Base-by-base conservation (phyloP, 2,329 filamentous ascomycete species). In the Chrysosporium queenslandicum region DNA sequence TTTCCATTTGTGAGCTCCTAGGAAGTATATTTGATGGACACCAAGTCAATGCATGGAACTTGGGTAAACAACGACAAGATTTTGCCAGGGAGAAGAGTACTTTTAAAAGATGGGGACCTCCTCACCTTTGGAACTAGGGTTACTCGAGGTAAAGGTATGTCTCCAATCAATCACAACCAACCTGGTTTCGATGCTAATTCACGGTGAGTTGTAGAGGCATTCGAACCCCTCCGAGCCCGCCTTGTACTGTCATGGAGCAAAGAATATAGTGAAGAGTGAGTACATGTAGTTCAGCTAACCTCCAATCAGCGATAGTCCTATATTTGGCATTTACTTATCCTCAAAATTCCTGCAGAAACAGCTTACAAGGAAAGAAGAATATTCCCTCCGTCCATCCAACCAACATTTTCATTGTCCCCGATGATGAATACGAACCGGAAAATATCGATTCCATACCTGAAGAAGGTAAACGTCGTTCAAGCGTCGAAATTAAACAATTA, bases 1-100 rank as follows among this genome's bases (percentile, higher is more conserved):
- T 29, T 46, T 9, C 32, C 18, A 30, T 32, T 43, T 8, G n/a
- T 30, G 7, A 2, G 1, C 37, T 29, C 41, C 58, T 62, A 71
- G 69, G 55, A 60, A 43, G 64, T 81, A 42, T 74, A 68, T 48
- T 68, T 84, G 55, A 68, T 66, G 54, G 81, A 84, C 60, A 68
- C 69, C 16, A 73, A 71, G 30, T 83, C 80, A 7, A 81, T 81
- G 73, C 81, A 84, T 61, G 81, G 81, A 27, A 83, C 80, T 16
- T 74, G 66, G 53, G 56, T 83, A 46, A 79, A 82, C 58, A 70
- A 71, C 32, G 59, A 57, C 36, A 71, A 68, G 36, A 61, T 80
- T 23, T 52, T 60, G 3, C 48, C 71, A 9, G 65, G 64, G 2
- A 58, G 68, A 49, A 65, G 69, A 16, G 68, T 71, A 46, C 54